Evolutionary conservation across 352 stramenopile species (phyloP), one percentile per base, ranked within the genome.

Genomic region (Pythium sukuiense): DNA sequence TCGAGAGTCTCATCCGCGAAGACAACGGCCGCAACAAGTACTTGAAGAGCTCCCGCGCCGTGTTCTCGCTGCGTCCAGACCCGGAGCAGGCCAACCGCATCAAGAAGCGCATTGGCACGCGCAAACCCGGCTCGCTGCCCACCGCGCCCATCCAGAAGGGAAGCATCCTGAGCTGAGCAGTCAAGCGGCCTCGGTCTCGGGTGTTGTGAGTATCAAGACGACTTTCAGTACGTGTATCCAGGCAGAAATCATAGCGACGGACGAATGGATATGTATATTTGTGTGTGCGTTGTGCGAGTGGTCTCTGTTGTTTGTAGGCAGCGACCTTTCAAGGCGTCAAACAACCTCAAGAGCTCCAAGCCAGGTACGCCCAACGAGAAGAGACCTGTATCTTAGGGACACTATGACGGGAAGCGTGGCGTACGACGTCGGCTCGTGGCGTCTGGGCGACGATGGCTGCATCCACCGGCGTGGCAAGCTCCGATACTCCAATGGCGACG

Each of bases 11-110:
- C 29, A 89, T 91, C 45, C 85, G 83, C 11, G 83, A 93, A 65
- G 85, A 93, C 55, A 87, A 83, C 20, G 84, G 83, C 0, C 81
- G 81, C 55, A 91, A 92, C 73, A 90, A 90, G 59, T 93, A 91
- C 68, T 76, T 91, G 53, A 93, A 93, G 80, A 91, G 85, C 69
- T 90, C 85, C 13, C 83, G 82, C 39, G 78, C 80, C 29, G 81
- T 89, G 14, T 90, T 91, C 55, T 91, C 83, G 52, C 68, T 93
- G 43, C 76, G 77, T 32, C 85, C 85, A 32, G 81, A 91, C 69
- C 81, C 85, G n/a, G 82, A 93, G 59, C 79, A 89, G 54, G 83
- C 80, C 59, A 79, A 76, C 69, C 87, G 84, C 66, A 78, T 90
- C 67, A 93, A 91, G 73, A 93, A 93, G 62, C 81, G 85, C 30